Evolutionary conservation across 1,139 yeast species (phyloP).

Genomic region (Debaryomycetaceae sp.): DNA sequence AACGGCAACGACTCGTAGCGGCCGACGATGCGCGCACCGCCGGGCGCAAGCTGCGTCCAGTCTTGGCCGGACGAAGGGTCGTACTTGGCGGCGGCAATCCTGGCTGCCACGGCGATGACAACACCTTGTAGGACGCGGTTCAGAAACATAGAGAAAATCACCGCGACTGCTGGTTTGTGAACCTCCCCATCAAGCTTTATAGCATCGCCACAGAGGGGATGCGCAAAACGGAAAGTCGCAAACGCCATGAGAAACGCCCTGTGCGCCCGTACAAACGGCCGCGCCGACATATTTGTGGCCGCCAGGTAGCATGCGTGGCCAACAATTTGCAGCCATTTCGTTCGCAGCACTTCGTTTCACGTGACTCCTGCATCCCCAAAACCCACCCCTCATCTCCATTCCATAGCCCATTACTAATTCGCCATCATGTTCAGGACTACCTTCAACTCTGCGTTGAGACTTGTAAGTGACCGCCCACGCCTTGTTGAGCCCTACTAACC

Average conservation of each 20-base stretch:
- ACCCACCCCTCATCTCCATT: not conserved
- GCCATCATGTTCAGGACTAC: slow-evolving; percentile 21
- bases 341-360: too few species aligned
- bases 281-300: too few species aligned
- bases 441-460: slow-evolving; percentile 17
- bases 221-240: too few species aligned
- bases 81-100: slow-evolving; percentile 12
- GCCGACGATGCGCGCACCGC: slow-evolving; percentile 14
- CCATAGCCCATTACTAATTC: slow-evolving; percentile 4
- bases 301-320: too few species aligned
- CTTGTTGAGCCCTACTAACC: slow-evolving; percentile 5
- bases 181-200: too few species aligned
- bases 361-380: too few species aligned
- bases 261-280: too few species aligned
- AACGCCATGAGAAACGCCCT: too few species aligned
- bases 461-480: slow-evolving; percentile 16
- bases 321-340: too few species aligned
- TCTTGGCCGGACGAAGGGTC: slow-evolving; percentile 32
- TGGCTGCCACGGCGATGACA: slow-evolving; percentile 11
- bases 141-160: not conserved
- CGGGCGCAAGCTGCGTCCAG: slow-evolving; percentile 31
- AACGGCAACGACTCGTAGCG: slow-evolving; percentile 25
- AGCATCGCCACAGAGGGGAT: too few species aligned
- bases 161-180: too few species aligned
- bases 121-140: slow-evolving; percentile 1